These are phyloP conservation scores for Nicotiana obtusifolia DNA, from an alignment of 257 asterid species.

Conservation along the genomic window DNA sequence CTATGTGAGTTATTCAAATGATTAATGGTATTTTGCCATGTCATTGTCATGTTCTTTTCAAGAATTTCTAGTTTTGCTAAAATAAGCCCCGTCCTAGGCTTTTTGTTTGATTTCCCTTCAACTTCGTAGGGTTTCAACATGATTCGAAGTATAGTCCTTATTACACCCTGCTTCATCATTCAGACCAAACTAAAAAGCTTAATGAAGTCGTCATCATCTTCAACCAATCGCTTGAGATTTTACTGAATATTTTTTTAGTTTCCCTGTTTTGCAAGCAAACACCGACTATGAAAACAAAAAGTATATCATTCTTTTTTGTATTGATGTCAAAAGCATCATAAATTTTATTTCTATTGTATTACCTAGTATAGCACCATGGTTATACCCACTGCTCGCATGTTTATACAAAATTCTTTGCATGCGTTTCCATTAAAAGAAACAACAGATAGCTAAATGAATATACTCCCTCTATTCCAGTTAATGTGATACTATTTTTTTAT, in stretches of 20 bases:
- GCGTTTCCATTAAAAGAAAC: not conserved
- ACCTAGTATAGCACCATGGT: not conserved
- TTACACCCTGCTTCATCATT: not conserved
- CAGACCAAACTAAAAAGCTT: not conserved
- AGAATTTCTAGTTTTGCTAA: not conserved
- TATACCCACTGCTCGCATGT: not conserved
- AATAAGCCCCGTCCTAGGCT: not conserved
- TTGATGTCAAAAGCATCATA: not conserved
- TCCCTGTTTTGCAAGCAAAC: not conserved
- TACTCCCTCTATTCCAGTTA: not conserved
- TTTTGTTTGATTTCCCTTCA: not conserved
- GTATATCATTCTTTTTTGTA: not conserved
- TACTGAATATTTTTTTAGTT: not conserved
- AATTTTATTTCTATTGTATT: not conserved
- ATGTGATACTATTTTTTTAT: too few relatives aligned
- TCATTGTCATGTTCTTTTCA: not conserved
- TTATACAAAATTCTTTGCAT: not conserved
- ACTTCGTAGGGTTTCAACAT: not conserved
- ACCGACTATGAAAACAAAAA: not conserved
- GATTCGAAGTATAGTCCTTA: not conserved
- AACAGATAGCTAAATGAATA: not conserved
- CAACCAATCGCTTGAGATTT: not conserved
- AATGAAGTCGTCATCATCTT: not conserved
- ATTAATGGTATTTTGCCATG: not conserved
- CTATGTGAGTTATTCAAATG: not conserved